Evolutionary conservation across 805 yeast genomes (phyloP).

Genomic region (Metschnikowia hibisci): DNA sequence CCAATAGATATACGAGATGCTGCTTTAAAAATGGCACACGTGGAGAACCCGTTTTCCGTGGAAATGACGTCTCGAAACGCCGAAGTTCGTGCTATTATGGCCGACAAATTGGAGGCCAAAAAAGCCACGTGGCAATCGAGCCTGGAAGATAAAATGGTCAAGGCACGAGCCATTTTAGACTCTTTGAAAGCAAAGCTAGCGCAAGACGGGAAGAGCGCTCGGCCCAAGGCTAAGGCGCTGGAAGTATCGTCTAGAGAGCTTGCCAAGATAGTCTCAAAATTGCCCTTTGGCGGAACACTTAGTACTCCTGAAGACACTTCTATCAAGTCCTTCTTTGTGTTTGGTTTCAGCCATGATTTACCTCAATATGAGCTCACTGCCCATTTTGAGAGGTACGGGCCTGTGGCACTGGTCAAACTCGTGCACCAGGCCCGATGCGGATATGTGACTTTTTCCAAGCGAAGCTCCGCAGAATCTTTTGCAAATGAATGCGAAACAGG

Average conservation of each 20-base stretch:
- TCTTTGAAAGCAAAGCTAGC: conserved; percentile 40
- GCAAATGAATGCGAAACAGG: conserved; percentile 22
- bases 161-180: conserved; percentile 49
- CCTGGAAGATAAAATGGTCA: conserved; percentile 17
- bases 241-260: conserved; percentile 39
- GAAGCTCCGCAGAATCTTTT: conserved; percentile 49
- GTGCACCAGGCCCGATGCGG: conserved; percentile 63
- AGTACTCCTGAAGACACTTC: conserved; percentile 30
- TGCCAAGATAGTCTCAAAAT: conserved; percentile 44
- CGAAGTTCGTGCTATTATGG: conserved; percentile 39
- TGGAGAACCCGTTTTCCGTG: conserved; percentile 20
- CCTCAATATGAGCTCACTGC: conserved; percentile 61
- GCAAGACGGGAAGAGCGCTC: conserved; percentile 9
- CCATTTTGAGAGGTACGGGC: conserved; percentile 44
- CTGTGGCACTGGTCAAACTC: conserved; percentile 45
- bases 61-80: conserved; percentile 24
- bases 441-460: conserved; percentile 49
- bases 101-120: conserved; percentile 49
- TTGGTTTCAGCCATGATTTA: conserved; percentile 64
- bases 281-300: conserved; percentile 69
- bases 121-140: conserved; percentile 28
- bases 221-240: conserved; percentile 22
- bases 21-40: conserved; percentile 67
- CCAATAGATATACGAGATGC: conserved; percentile 76
- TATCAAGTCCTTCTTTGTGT: conserved; percentile 63